Evolutionary conservation across 257 asterid genomes (phyloP).

Genomic region (Thymus quinquecostatus): DNA sequence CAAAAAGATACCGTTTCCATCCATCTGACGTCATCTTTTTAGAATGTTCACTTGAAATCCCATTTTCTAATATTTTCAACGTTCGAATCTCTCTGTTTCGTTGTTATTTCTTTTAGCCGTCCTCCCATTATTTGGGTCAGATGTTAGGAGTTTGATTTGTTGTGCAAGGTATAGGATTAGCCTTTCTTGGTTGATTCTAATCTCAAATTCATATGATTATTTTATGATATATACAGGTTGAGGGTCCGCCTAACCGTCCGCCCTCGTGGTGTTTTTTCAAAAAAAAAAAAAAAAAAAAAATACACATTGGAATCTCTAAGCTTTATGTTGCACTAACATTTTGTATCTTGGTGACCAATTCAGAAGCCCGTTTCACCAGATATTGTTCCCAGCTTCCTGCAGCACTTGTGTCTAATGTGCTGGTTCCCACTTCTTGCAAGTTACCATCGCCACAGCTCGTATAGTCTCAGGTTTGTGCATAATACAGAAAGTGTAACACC

Average conservation of each 20-base stretch:
- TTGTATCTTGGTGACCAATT: conserved; percentile 72
- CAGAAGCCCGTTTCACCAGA: conserved; percentile 71
- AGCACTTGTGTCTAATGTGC: conserved; percentile 33
- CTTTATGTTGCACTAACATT: conserved; percentile 60
- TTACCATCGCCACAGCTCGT: conserved; percentile 47
- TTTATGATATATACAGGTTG: too few relatives aligned
- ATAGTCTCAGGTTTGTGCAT: conserved; percentile 89
- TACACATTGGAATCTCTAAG: conserved; percentile 37
- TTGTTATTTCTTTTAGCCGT: too few relatives aligned
- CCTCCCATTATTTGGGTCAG: too few relatives aligned
- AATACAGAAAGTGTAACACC: conserved; percentile 86
- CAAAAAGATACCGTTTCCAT: conserved; percentile 90
- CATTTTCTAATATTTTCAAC: conserved; percentile 48
- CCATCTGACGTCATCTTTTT: conserved; percentile 85
- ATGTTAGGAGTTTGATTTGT: too few relatives aligned
- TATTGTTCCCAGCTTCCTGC: conserved; percentile 64
- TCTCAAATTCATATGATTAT: too few relatives aligned
- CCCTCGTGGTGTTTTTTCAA: too few relatives aligned
- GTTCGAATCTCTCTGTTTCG: background rate
- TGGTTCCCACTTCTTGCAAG: conserved; percentile 43
- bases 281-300: too few relatives aligned
- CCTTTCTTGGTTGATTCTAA: too few relatives aligned
- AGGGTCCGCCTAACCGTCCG: too few relatives aligned
- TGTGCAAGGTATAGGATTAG: too few relatives aligned
- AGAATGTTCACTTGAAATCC: conserved; percentile 57